Evolutionary conservation across 179 eudicot species (phyloP), one percentile per base, ranked within the genome.

Genomic region (Nepenthes alata): DNA sequence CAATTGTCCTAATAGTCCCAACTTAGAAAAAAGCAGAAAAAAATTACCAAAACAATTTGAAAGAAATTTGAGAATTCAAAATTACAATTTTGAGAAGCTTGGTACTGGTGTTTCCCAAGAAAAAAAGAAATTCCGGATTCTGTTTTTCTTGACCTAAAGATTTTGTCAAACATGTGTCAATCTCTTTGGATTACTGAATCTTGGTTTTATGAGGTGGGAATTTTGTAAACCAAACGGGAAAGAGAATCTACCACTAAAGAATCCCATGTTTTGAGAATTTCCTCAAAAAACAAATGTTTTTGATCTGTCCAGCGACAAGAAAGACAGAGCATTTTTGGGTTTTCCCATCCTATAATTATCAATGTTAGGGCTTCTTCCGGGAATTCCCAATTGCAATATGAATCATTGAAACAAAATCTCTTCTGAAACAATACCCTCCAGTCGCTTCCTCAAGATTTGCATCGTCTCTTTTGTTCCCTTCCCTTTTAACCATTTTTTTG

Each of bases 341-440:
- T 25, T 25, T 25, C 25, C 1, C 25, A 25, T 25, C 25, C 25
- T 25, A 25, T 25, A 25, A 25, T 25, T 25, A 25, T 25, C 25
- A 25, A 25, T 25, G 25, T 25, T 41, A 7, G 45, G 14, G 55
- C 69, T 63, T 59, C 66, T 67, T 59, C 57, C 35, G 52, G 59
- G 4, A 7, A 41, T 4, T 41, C 67, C 41, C 14, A 47, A 61
- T 14, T 38, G 62, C 61, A 71, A 58, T 81, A 61, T 71, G 65
- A 77, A 80, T 93, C 96, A 83, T 63, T 76, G 79, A 88, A 76
- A 73, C 70, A 74, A 83, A 81, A 86, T 88, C 93, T 71, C 41
- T 39, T 60, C 54, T 13, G 11, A 66, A 53, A 55, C 83, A 72
- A 55, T 67, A 59, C 59, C 78, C 69, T 76, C 91, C 88, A 87